A percentile compares a stretch with the other conserved stretches of the same genome.
Evolutionary conservation across 306 rosid species (phyloP).

Genomic region (Dalbergia cultrata): DNA sequence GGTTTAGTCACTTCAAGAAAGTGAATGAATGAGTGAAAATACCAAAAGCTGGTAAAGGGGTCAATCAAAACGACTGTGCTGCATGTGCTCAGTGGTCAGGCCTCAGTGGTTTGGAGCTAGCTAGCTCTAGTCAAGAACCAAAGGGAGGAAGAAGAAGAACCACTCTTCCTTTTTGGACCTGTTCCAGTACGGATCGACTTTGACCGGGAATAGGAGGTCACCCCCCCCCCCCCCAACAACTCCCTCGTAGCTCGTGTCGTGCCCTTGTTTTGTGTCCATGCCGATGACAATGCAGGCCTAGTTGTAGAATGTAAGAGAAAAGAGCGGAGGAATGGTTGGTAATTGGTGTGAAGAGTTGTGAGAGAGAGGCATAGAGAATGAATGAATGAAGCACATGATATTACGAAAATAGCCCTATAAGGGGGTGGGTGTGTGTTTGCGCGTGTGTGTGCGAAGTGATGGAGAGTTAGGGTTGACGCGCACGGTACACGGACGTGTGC

Average conservation of each 20-base stretch:
- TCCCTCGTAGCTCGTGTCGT: constrained; percentile 34
- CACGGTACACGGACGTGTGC: constrained; percentile 69
- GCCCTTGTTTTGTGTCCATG: background rate
- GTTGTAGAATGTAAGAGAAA: too few species aligned
- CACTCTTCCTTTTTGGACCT: constrained; percentile 19
- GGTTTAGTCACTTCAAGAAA: constrained; percentile 82
- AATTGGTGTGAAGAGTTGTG: too few species aligned
- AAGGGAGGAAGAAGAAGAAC: background rate
- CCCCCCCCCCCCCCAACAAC: background rate
- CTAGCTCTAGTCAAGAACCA: background rate
- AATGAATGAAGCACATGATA: background rate
- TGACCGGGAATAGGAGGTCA: constrained; percentile 60
- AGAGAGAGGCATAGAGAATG: too few species aligned
- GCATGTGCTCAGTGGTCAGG: constrained; percentile 40
- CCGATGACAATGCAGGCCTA: background rate
- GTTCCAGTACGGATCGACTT: constrained; percentile 47
- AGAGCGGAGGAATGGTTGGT: background rate
- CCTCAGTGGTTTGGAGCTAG: background rate
- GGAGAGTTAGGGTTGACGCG: constrained; percentile 59
- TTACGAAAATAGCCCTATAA: constrained; percentile 26
- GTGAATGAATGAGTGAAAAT: constrained; percentile 49
- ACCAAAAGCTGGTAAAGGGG: constrained; percentile 41
- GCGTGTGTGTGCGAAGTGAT: background rate
- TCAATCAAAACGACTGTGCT: constrained; percentile 67
- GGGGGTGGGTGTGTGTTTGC: background rate